Evolutionary conservation across 768 basidiomycete species (phyloP), one percentile per base, ranked within the genome.

Genomic region (Lactarius vividus): DNA sequence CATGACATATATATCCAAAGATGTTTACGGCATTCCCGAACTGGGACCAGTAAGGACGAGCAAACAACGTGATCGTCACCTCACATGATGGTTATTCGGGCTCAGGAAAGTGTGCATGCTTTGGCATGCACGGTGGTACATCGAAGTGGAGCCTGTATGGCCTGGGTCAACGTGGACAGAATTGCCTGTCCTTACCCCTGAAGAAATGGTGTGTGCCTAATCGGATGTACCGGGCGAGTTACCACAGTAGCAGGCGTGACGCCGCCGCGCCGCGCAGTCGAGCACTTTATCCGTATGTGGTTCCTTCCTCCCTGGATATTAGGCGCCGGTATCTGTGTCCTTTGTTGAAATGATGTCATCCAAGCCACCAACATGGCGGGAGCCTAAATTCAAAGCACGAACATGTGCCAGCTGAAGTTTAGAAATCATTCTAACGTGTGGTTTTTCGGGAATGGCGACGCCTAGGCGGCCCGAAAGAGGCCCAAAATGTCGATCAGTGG

Each of bases 271-370:
- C 53, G 33, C 33, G 54, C 55, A 8, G 23, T 52, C 49, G 26
- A 52, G 49, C 13, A 26, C 23, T 49, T 49, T 54, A 61, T 44
- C 10, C 29, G 54, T 13, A 13, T 55, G 4, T 9, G 31, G 59
- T 35, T 16, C 31, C 29, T 31, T 23, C 49, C 26, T 52, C 0
- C 6, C 26, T 18, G 40, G 39, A 18, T 16, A 2, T 33, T 66
- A 33, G 49, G 56, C 65, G 65, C 61, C 28, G 13, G n/a, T 4
- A 29, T 18, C 40, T 42, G 4, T 42, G 15, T 28, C 59, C 54
- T 33, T 55, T 55, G 54, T 18, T n/a, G 54, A n/a, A 26, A 58
- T 66, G 65, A 66, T 62, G 65, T 66, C 65, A 66, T 18, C 3
- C 29, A 59, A 33, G n/a, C 61, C 61, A 26, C 46, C 18, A 31